These are phyloP conservation scores for Akebia trifoliata DNA, from an alignment of 164 flowering plant species.

Conservation along the genomic window DNA sequence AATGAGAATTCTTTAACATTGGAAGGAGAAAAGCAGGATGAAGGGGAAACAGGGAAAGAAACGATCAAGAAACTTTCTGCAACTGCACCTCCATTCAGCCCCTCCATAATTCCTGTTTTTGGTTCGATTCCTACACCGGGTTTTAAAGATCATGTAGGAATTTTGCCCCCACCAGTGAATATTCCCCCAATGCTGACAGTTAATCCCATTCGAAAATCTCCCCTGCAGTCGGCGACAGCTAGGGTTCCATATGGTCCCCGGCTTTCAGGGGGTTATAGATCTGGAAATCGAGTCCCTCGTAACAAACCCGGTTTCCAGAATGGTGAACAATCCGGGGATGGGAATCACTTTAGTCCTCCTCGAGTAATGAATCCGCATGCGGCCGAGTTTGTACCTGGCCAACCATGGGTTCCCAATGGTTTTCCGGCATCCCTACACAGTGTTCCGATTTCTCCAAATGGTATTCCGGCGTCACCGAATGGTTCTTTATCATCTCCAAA, in stretches of 20 bases:
- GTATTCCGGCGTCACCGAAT: slow-evolving; percentile 37
- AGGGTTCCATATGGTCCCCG: slow-evolving; percentile 89
- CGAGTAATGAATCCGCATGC: slow-evolving; percentile 85
- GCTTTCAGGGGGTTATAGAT: slow-evolving; percentile 66
- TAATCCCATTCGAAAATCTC: slow-evolving; percentile 61
- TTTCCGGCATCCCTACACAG: slow-evolving; percentile 36
- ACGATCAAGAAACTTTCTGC: slow-evolving; percentile 70
- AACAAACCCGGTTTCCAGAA: slow-evolving; percentile 39
- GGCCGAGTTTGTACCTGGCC: slow-evolving; percentile 74
- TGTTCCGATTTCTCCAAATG: slow-evolving; percentile 38
- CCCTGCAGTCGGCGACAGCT: slow-evolving; percentile 84
- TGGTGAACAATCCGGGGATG: slow-evolving; percentile 46
- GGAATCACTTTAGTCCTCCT: slow-evolving; percentile 49
- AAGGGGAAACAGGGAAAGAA: slow-evolving; percentile 51
- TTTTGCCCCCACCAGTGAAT: slow-evolving; percentile 68
- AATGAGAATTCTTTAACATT: slow-evolving; percentile 8
- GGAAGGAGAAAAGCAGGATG: slow-evolving; percentile 41
- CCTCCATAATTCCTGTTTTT: slow-evolving; percentile 57
- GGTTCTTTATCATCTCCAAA: slow-evolving; percentile 32
- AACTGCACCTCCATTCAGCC: slow-evolving; percentile 82
- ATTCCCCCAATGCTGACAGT: slow-evolving; percentile 58
- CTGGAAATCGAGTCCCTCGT: slow-evolving; percentile 55
- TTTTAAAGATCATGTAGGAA: slow-evolving; percentile 66
- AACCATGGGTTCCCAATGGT: slow-evolving; percentile 66
- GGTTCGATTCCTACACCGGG: slow-evolving; percentile 52